These are phyloP conservation scores for Mrakia frigida DNA, from an alignment of 768 basidiomycete species.

Conservation along the genomic window DNA sequence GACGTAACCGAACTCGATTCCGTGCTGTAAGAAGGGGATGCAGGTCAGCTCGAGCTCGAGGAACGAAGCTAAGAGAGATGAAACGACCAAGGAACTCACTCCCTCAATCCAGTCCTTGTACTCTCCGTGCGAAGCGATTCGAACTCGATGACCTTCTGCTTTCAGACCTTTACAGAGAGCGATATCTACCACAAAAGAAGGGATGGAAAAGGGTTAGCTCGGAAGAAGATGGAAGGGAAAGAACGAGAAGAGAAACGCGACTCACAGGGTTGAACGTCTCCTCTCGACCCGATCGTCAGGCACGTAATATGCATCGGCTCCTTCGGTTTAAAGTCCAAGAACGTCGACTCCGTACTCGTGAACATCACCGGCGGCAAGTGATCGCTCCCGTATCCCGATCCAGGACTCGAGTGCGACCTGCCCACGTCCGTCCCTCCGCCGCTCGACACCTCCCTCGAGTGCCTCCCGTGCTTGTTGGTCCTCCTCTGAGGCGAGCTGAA, in stretches of 20 bases:
- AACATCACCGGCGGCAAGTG: slow-evolving; percentile 90
- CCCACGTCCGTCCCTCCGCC: too few species aligned
- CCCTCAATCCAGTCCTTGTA: slow-evolving; percentile 93
- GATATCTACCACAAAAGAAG: slow-evolving; percentile 52
- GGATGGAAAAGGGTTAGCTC: background rate
- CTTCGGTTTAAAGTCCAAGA: slow-evolving; percentile 90
- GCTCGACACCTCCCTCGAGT: background rate
- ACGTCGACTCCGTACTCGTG: slow-evolving; percentile 89
- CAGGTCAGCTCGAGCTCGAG: background rate
- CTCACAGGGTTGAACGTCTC: slow-evolving; percentile 85
- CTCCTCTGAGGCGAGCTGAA: slow-evolving; percentile 5
- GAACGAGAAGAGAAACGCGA: background rate
- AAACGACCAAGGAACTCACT: slow-evolving; percentile 52
- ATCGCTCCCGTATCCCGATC: slow-evolving; percentile 60
- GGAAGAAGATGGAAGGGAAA: too few species aligned
- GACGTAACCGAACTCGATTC: slow-evolving; percentile 90
- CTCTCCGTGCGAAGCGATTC: slow-evolving; percentile 92
- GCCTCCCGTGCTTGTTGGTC: slow-evolving; percentile 46
- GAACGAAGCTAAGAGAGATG: background rate
- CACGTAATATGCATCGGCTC: slow-evolving; percentile 84
- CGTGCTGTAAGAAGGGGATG: slow-evolving; percentile 55
- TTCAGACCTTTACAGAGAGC: slow-evolving; percentile 73
- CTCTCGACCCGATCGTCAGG: slow-evolving; percentile 90
- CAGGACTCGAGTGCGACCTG: slow-evolving; percentile 37
- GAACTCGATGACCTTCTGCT: slow-evolving; percentile 74